Evolutionary conservation across 306 rosid species (phyloP), one percentile per base, ranked within the genome.

Genomic region (Albizia julibrissin): DNA sequence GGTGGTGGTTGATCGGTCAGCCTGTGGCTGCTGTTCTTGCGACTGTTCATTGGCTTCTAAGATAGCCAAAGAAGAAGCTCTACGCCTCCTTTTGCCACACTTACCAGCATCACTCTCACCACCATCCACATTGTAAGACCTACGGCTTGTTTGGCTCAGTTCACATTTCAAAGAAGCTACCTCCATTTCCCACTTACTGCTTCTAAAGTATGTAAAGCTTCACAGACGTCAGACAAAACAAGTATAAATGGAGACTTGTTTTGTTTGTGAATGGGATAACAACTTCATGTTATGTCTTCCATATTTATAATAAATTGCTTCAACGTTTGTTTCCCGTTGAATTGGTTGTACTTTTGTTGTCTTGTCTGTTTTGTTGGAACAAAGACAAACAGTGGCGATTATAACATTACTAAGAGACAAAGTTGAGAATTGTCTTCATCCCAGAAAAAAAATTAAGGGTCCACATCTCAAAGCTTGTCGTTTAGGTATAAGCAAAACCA

Each of bases 31-130:
- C 82, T 58, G 80, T 26, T 69, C 74, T 69, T 69, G 74, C 22
- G 74, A 27, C 16, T 70, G 75, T 43, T 61, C 89, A 74, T 22
- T 86, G 44, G 72, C 80, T 43, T 75, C 84, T 74, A 84, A 21
- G 64, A 78, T 47, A 5, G 76, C 76, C 44, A 40, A 24, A 54
- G 88, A 34, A 1, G 87, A 81, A 85, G 82, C 83, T 79, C 93
- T 89, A 54, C 89, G 75, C 80, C 90, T 78, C 78, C 95, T 84
- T 86, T 89, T 92, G 34, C 80, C 83, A 49, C 87, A 56, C 82
- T 86, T 87, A 43, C 76, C 27, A 24, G 33, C 82, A 82, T 66
- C 58, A 69, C 75, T 47, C 80, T 86, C 91, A 69, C 78, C 69
- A 73, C 87, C 80, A 16, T 64, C 69, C 69, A 13, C 15, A 11